Base-by-base conservation (phyloP, 768 basidiomycete species). In the Boletus reticulatus region DNA sequence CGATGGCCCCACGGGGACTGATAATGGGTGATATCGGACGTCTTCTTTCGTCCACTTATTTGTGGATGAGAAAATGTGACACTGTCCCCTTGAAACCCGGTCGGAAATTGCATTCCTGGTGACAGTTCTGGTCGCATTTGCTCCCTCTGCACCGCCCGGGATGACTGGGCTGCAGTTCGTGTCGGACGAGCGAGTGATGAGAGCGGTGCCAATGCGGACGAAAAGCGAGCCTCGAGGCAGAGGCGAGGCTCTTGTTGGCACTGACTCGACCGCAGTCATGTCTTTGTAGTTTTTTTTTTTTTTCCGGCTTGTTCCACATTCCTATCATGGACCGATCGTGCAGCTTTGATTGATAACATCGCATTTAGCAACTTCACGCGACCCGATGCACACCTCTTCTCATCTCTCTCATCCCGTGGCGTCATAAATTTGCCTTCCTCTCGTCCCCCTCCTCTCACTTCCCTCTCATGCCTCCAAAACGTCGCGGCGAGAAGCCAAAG, bases 301-400 rank as follows among this genome's bases (percentile, higher is more conserved):
- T n/a, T 56, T 51, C 68, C 67, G 68, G 63, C 58, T 62, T 45
- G 57, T 63, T 41, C 67, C 61, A 62, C 14, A 48, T 71, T 52
- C 70, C 70, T 70, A 72, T 70, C 68, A 68, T 67, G 70, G 63
- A 36, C 49, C 61, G 66, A 70, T 70, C 69, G 50, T 17, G 36
- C 36, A 37, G 16, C 29, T 57, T 29, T 50, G 60, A 53, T 50
- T 67, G 68, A 70, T 69, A 66, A 58, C 67, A 58, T 60, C 68
- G 55, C 22, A 60, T 69, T 69, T 64, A 53, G 65, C 48, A 62
- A 62, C 60, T 42, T 3, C 62, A 66, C 68, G 60, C 62, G 67
- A 64, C 56, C 63, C 58, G 60, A 64, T 69, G 57, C 53, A 58
- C 63, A 63, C 32, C 20, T 20, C 20, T 14, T 24, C 3, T 34